Base-by-base conservation (phyloP, 2,329 filamentous ascomycete species). In the Ciborinia camelliae region DNA sequence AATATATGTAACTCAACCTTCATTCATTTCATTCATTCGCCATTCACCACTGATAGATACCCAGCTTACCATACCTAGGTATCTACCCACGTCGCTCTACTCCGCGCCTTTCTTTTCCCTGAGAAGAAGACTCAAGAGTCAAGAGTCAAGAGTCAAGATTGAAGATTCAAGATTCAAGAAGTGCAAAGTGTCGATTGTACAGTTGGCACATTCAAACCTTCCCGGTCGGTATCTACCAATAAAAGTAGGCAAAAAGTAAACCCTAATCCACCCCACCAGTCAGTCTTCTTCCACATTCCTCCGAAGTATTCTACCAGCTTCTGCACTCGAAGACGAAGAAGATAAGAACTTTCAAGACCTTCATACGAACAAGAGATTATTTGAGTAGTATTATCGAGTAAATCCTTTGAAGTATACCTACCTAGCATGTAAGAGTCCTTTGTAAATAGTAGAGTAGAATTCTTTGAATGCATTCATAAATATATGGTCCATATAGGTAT, bases 181-280 rank as follows among this genome's bases (percentile, higher is more conserved):
- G 39, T n/a, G 39, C 15, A 32, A 58, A 58, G 54, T 57, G 32
- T 45, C 9, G 28, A 58, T 58, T 58, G 54, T 35, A 59, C 55
- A 59, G 41, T 59, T 59, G 55, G 55, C 55, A 59, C 18, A 47
- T 59, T 45, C 30, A 26, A 47, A 35, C 20, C 55, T 59, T 37
- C 30, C 55, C 39, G 41, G 41, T n/a, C 30, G n/a, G 12, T 26
- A 35, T 59, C 55, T 59, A 59, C 55, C 55, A 59, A 59, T 59
- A 4, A 35, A 26, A 35, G 30, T 6, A 26, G 41, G 26, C 41
- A 35, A 14, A 47, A 59, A 32, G 30, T 26, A 47, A 59, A 47
- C 55, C 55, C 55, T 48, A 58, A 58, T 26, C 12, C 43, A 23
- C 43, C 39, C 39, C 39, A 43, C 54, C 30, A 12, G 41, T 26